These are phyloP conservation scores for Uncinocarpus reesii DNA, from an alignment of 2,329 filamentous ascomycete species.

Conservation along the genomic window DNA sequence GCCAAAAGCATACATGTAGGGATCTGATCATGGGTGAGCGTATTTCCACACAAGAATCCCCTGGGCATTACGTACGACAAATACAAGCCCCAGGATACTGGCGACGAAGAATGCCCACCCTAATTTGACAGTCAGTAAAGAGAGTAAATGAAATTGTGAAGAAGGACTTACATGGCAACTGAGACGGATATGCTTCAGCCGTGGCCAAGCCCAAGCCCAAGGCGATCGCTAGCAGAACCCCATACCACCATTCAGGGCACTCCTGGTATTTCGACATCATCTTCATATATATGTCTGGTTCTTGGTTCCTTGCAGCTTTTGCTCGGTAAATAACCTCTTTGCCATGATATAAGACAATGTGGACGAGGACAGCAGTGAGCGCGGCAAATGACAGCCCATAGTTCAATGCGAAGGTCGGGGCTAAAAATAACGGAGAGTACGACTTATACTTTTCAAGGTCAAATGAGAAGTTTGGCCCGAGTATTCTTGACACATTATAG, in stretches of 20 bases:
- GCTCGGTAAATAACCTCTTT: conserved; percentile 56
- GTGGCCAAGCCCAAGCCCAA: conserved; percentile 42
- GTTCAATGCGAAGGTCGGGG: conserved; percentile 58
- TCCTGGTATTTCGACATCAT: conserved; percentile 49
- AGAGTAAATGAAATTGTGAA: not conserved
- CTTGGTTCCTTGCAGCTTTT: conserved; percentile 36
- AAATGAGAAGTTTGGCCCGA: conserved; percentile 52
- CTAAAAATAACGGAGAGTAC: conserved; percentile 48
- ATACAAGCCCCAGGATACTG: conserved; percentile 18
- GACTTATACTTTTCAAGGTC: conserved; percentile 52
- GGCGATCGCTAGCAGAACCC: conserved; percentile 38
- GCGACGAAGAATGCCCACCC: conserved; percentile 21
- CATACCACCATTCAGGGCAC: conserved; percentile 51
- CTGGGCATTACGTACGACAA: conserved; percentile 15
- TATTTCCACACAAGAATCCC: not conserved
- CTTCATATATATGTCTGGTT: conserved; percentile 45
- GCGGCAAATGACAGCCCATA: conserved; percentile 65
- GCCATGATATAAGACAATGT: conserved; percentile 57
- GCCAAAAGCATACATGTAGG: conserved; percentile 22
- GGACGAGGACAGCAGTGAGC: conserved; percentile 57
- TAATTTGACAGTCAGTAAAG: not conserved
- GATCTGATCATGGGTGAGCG: conserved; percentile 14
- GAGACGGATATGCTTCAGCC: conserved; percentile 50
- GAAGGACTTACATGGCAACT: conserved; percentile 45
- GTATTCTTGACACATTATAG: conserved; percentile 56